Conservation (phyloP, 2,329 filamentous ascomycete genomes). For the Hyphodiscus sp. region DNA sequence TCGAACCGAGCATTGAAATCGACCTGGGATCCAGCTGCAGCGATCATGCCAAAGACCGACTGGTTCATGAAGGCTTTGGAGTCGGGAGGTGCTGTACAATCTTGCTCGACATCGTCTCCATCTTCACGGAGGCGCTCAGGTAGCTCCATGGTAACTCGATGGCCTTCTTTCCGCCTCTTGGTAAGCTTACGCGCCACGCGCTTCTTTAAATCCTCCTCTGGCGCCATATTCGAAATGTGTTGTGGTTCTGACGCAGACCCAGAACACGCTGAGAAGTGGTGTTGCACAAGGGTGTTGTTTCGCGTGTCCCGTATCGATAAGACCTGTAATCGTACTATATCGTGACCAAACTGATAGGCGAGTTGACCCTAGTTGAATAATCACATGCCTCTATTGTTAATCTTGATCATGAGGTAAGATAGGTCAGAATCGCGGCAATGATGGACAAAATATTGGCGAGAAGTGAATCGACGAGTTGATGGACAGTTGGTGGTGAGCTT, state of each 20-base stretch:
- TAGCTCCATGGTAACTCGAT: conserved; percentile 41
- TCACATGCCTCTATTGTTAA: neutral
- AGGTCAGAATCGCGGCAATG: neutral
- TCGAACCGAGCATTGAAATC: conserved; percentile 80
- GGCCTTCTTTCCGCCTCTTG: conserved; percentile 36
- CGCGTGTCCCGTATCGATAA: neutral
- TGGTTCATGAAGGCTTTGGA: conserved; percentile 63
- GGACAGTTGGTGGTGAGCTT: neutral
- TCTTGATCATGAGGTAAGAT: neutral
- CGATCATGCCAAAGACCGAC: conserved; percentile 88
- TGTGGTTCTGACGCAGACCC: neutral
- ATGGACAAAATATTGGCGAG: neutral
- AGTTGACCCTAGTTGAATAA: neutral
- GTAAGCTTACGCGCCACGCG: conserved; percentile 36
- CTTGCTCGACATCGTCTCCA: conserved; percentile 53
- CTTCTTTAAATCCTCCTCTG: conserved; percentile 36
- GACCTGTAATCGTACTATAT: neutral
- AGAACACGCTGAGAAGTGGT: neutral
- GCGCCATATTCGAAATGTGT: conserved; percentile 25
- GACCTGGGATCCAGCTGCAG: conserved; percentile 74
- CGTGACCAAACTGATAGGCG: neutral
- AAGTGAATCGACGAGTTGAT: neutral
- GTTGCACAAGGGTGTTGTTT: neutral
- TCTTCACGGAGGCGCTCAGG: conserved; percentile 49
- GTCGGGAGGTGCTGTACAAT: conserved; percentile 51